Percentiles rank a stretch among this genome's conserved stretches.
phyloP scores from a whole-genome alignment of 345 rosid genomes.

The Atalantia buxifolia region DNA sequence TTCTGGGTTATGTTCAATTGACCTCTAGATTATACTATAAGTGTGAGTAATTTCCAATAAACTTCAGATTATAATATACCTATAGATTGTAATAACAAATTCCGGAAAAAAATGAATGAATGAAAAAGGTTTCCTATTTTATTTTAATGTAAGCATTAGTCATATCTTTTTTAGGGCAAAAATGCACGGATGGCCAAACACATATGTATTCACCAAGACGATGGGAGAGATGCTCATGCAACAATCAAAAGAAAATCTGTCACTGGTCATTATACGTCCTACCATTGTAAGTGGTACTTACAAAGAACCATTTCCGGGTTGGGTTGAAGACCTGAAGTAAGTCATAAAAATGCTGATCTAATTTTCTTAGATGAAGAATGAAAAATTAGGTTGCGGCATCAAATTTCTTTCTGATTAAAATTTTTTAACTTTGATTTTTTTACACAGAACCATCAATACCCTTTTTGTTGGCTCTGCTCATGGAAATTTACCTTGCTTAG shows the following conservation, averaged over 20 bases:
- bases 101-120: too few relatives aligned
- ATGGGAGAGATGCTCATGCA: conserved; percentile 76
- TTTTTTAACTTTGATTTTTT: background rate
- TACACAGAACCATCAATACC: conserved; percentile 72
- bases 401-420: background rate
- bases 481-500: conserved; percentile 69
- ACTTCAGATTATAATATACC: too few relatives aligned
- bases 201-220: conserved; percentile 86
- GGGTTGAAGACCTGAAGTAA: conserved; percentile 79
- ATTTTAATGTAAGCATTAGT: too few relatives aligned
- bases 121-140: too few relatives aligned
- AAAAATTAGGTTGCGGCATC: too few relatives aligned
- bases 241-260: conserved; percentile 36
- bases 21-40: too few relatives aligned
- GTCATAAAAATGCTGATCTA: background rate
- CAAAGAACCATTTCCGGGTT: conserved; percentile 78
- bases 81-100: too few relatives aligned
- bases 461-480: conserved; percentile 52
- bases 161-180: conserved; percentile 44
- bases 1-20: too few relatives aligned
- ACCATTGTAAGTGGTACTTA: conserved; percentile 67
- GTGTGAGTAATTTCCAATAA: too few relatives aligned
- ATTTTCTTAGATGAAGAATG: too few relatives aligned
- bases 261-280: conserved; percentile 62
- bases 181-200: conserved; percentile 75